Base-by-base conservation (phyloP, 2,329 filamentous ascomycete genomes). In the Apiospora saccharicola region DNA sequence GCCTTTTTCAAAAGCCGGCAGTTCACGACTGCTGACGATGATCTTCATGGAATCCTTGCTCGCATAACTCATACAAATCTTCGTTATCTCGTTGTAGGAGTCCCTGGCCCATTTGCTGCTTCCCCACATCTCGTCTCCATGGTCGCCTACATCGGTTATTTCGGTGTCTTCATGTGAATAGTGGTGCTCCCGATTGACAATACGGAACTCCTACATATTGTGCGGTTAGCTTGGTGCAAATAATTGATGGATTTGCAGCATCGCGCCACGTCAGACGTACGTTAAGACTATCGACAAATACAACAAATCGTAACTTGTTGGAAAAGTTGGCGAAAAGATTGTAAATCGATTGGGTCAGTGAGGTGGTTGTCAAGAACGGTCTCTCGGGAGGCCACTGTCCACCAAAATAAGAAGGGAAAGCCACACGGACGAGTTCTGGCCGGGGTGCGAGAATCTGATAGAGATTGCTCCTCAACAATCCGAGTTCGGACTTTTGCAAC, bases 101-200 rank as follows among this genome's bases (percentile, higher is more conserved):
- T 80, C 79, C 30, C 73, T 74, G n/a, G 77, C 75, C 78, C 77
- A 80, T 71, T 79, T 79, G 70, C 79, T 80, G 12, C 75, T 76
- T 3, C 79, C 79, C 79, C 78, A 79, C 19, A 76, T 75, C 57
- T 79, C 77, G 46, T 80, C 78, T 1, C 78, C 78, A 6, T 75
- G 71, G 30, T 79, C 78, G 61, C 75, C 76, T 68, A 77, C 76
- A 44, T 79, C 78, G 37, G 75, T 75, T 26, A 80, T 73, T 24
- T 79, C 78, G 30, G 80, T 75, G 44, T 79, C 77, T 19, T 73
- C 73, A 6, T 75, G 76, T 34, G 79, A 78, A 70, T 80, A 80
- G 49, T 80, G 78, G 67, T 80, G 78, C 67, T 79, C 79, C 41
- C 78, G 77, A 37, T 80, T 78, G 76, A 79, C 78, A 53, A 80